Evolutionary conservation across 164 flowering plant genomes (phyloP), one percentile per base, ranked within the genome.

Genomic region (Houttuynia cordata): DNA sequence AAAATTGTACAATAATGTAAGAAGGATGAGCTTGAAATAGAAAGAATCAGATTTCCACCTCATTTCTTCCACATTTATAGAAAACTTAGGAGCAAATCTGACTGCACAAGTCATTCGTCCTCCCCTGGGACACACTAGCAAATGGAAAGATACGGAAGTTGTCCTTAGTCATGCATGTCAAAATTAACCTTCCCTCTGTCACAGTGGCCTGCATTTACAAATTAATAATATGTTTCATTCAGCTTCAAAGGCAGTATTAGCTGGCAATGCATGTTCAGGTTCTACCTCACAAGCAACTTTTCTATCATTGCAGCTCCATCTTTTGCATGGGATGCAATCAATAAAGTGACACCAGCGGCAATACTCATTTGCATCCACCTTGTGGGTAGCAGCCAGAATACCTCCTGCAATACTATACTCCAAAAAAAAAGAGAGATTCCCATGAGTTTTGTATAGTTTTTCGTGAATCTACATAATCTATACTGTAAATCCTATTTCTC

Each of bases 311-410:
- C 95, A 88, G 75, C 75, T 81, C 98, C 96, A 88, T 65, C 73
- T 68, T 61, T 68, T 81, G 55, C 68, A 68, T 40, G 96, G 92
- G 30, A 84, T 56, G 68, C 96, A 88, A 53, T 85, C 79, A 18
- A 84, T 25, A 63, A 73, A 82, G 22, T 66, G 78, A 68, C 96
- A 91, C 88, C 86, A 85, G 45, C 67, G 70, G 74, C 92, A 86
- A 53, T 80, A 73, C 63, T 77, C 65, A 74, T 75, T 79, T 49
- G 76, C 65, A 68, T 84, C 61, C 9, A 81, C 64, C 24, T 81
- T 82, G 51, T 58, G 70, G 57, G 83, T 64, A 50, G 73, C 75
- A 51, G 80, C 83, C 19, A 78, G 67, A 59, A 81, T 70, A 52
- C 73, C 66, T 52, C 83, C 92, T 41, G 73, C 74, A 24, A 88